Base-by-base conservation (phyloP, 768 basidiomycete species). In the Cystofilobasidium capitatum region DNA sequence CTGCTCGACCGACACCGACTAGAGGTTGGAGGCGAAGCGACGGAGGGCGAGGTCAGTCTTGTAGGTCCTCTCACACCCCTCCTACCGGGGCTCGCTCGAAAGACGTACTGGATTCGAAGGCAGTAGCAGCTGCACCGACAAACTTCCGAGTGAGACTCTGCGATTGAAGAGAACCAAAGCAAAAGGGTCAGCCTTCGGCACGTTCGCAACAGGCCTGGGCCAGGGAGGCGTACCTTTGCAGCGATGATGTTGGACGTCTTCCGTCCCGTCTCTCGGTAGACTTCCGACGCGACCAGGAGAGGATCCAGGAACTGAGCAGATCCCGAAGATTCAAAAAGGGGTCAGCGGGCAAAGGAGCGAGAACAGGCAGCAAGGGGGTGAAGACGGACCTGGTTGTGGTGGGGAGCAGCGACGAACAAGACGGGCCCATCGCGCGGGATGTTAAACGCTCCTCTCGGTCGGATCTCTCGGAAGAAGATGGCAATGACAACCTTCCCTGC, bases 381-480 rank as follows among this genome's bases (percentile, higher is more conserved):
- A 74, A 72, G 66, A 73, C 78, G 47, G 73, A 86, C 90, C 79
- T 92, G 90, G 76, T 96, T 96, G 74, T 86, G 85, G 77, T 97
- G 92, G 47, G 92, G 92, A 13, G 89, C 93, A 49, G 83, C 91
- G 58, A 91, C 91, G 76, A 96, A 92, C 71, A 98, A 89, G 63
- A 94, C 84, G 2, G 94, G 89, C 0, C 91, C 94, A 66, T 57
- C 83, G 66, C 82, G 82, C 31, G 94, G 94, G 68, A 98, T 89
- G 76, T 96, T 89, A 82, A 88, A 97, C 39, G 92, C 88, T 60
- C 94, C 90, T 77, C 94, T 82, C 4, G 92, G 89, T 67, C 94
- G 83, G 73, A 97, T 86, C 79, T 98, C 94, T 71, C 94, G 82
- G 80, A 98, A 98, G 82, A 98, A 98, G 72, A 98, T 86, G 78